Evolutionary conservation across 2,329 filamentous ascomycete genomes (phyloP).

Genomic region (Arthrobotrys pseudoclavata): DNA sequence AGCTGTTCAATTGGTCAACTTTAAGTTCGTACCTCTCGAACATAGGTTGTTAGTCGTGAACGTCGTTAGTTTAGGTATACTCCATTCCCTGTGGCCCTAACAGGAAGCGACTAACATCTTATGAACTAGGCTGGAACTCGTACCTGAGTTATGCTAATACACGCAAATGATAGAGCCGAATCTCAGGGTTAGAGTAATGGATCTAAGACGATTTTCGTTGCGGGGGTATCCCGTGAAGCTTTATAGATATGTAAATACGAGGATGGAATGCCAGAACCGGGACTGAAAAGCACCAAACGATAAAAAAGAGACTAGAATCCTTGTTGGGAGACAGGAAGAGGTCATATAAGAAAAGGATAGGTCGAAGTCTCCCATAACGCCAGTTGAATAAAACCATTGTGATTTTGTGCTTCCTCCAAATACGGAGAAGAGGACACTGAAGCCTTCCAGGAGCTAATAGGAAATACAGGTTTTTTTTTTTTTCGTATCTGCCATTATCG

Average conservation of each 20-base stretch:
- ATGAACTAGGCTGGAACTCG: constrained; percentile 73
- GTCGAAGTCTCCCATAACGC: constrained; percentile 56
- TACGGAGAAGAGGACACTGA: constrained; percentile 32
- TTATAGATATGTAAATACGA: constrained; percentile 22
- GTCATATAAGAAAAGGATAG: constrained; percentile 53
- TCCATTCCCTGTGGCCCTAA: background rate
- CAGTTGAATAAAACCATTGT: constrained; percentile 56
- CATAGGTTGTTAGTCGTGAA: constrained; percentile 90
- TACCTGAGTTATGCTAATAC: constrained; percentile 75
- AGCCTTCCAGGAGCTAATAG: constrained; percentile 31
- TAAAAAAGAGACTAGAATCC: constrained; percentile 23
- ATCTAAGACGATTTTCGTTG: constrained; percentile 4
- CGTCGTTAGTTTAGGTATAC: constrained; percentile 77
- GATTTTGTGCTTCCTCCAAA: constrained; percentile 26
- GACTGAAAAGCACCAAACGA: constrained; percentile 27
- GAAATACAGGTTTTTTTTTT: constrained; percentile 17
- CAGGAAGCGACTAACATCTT: constrained; percentile 9
- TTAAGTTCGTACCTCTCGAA: constrained; percentile 85
- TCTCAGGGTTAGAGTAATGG: background rate
- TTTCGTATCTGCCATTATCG: constrained; percentile 38
- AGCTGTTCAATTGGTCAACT: constrained; percentile 84
- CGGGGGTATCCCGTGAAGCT: background rate
- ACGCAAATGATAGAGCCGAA: constrained; percentile 10
- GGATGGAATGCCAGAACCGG: background rate
- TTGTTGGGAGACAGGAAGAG: constrained; percentile 22